Base-by-base conservation (phyloP, 1,284 basidiomycete genomes). In the Termitomyces sp. region DNA sequence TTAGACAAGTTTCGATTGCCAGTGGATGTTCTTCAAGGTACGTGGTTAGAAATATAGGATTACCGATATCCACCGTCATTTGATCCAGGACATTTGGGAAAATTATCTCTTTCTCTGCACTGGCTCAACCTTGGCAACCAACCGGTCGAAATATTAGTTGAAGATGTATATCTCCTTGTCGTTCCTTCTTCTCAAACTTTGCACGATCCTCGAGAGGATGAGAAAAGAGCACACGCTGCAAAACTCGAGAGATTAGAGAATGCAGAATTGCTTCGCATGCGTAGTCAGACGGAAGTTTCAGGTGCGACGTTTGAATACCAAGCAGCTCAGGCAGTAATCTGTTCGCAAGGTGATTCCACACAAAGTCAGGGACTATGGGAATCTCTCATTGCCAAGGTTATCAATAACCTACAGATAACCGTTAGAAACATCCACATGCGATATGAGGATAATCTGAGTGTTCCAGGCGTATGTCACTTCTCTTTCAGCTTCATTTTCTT, bases 1-100 rank as follows among this genome's bases (percentile, higher is more conserved):
- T 78, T 99, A 55, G 97, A 99, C 73, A 95, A 98, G 70, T 97
- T 99, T 68, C 83, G 93, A 54, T 77, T 99, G 17, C 98, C 98
- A 0, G 88, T 99, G 3, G 95, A 99, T 74, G 94, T 99, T 30
- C 78, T 94, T 19, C 94, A 99, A 77, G 97, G 92, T 88, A 61
- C 10, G 13, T 26, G 30, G 28, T 26, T 17, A 8, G 33, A 68
- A 44, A 38, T 56, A 54, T 50, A 53, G 13, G n/a, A 13, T 17
- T 38, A 2, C 6, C 9, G 3, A 46, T 26, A 1, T 39, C 6
- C 8, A 34, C 36, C 17, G 1, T 15, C 5, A 36, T 9, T 47
- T 26, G 45, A 41, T 15, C n/a, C 58, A 94, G 92, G 94, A 40
- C 88, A 96, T 71, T 82, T 99, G 49, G 97, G 97, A 40, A 93